Base-by-base conservation (phyloP, 2,329 filamentous ascomycete genomes). In the Sporothrix dimorphospora region DNA sequence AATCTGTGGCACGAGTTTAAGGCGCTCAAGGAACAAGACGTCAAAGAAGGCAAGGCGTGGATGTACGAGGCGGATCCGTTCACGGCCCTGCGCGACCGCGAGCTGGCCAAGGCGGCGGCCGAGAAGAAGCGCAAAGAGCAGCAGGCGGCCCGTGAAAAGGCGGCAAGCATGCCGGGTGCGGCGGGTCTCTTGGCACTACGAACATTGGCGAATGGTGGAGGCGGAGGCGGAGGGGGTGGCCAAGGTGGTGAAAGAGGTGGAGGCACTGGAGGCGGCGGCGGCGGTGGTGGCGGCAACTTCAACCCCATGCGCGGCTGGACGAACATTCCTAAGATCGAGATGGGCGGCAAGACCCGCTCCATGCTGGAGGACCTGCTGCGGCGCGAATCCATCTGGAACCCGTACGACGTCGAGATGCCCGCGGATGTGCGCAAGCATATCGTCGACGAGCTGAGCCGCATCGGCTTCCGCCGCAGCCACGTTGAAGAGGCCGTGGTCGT, bases 61-160 rank as follows among this genome's bases (percentile, higher is more conserved):
- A 91, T 97, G 88, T 99, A 98, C 80, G 94, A 97, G 77, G 94
- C 94, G 12, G 96, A 99, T 78, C 96, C 96, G 0, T 99, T 99
- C 82, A 88, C 91, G 73, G 91, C 93, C 0, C 86, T 92, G 75
- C 88, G 91, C 76, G 93, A 97, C 80, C 87, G 92, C 69, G 92
- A 97, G 76, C 92, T 94, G 77, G 91, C 92, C 9, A 92, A 92
- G 75, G 89, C 88, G 1, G 85, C 89, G 2, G 88, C 91, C 61
- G 92, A 94, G 78, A 97, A 96, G 86, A 94, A 93, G 82, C 87
- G 90, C 72, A 89, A 88, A 74, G 92, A 96, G 77, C 85, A 87
- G 40, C 89, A 91, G 77, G 90, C 88, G 79, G 83, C 88, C 78
- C 85, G 88, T 82, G 89, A 91, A 74, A 92, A 92, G 81, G 90